Conservation (phyloP, 2,329 filamentous ascomycete species). For the Hymenoscyphus albidus region DNA sequence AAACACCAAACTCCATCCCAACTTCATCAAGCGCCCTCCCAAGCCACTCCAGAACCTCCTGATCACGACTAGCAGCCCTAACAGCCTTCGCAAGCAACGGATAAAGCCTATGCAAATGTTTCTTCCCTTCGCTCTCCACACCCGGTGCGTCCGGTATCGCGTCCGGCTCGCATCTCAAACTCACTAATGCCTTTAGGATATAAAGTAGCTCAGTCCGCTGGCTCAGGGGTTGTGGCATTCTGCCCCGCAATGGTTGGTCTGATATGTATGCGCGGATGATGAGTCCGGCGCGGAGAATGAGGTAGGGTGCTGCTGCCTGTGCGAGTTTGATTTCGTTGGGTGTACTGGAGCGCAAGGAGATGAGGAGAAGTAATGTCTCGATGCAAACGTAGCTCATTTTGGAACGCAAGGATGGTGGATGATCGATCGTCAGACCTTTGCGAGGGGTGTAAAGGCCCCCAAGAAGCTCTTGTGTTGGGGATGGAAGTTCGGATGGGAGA, state of each 20-base stretch:
- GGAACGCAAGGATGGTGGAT: constrained; percentile 59
- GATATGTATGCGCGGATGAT: constrained; percentile 81
- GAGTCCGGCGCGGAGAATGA: constrained; percentile 77
- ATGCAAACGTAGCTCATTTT: constrained; percentile 78
- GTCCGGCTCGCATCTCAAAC: constrained; percentile 63
- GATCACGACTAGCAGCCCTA: constrained; percentile 58
- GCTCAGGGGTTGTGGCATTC: constrained; percentile 81
- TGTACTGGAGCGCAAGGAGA: constrained; percentile 48
- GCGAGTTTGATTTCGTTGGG: constrained; percentile 50
- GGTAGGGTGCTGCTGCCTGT: constrained; percentile 70
- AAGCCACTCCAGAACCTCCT: constrained; percentile 54
- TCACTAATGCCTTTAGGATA: constrained; percentile 62
- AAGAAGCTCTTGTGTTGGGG: constrained; percentile 51
- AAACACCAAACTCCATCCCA: constrained; percentile 48
- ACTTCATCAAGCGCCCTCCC: constrained; percentile 59
- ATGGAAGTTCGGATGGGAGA: constrained; percentile 57
- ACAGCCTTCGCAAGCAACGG: constrained; percentile 67
- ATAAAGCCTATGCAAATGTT: constrained; percentile 78
- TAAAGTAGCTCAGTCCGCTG: constrained; percentile 76
- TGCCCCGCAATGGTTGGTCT: constrained; percentile 84
- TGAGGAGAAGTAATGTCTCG: constrained; percentile 71
- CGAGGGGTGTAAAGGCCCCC: constrained; percentile 60
- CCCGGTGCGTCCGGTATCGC: constrained; percentile 59
- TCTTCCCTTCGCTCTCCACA: constrained; percentile 56
- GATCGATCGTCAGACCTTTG: constrained; percentile 67